These are phyloP conservation scores for Bruguiera parviflora DNA, from an alignment of 345 rosid species.

Conservation along the genomic window DNA sequence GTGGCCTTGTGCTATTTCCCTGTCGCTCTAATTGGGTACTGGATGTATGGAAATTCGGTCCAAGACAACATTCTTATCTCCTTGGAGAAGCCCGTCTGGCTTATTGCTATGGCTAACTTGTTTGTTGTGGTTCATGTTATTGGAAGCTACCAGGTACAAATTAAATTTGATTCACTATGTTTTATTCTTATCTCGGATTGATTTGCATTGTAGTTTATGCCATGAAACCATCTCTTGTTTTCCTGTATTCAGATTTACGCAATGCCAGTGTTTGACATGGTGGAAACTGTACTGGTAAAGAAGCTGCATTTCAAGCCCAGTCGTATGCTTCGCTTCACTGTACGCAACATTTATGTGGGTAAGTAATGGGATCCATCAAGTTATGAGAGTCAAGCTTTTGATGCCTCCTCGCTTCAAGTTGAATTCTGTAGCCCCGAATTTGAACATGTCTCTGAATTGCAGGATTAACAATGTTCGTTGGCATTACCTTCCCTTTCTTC, in stretches of 20 bases:
- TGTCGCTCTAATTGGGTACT: slow-evolving; percentile 31
- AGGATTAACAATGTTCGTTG: slow-evolving; percentile 31
- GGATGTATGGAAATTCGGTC: slow-evolving; percentile 25
- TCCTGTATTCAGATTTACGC: slow-evolving; percentile 21
- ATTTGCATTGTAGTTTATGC: background rate
- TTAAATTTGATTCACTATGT: background rate
- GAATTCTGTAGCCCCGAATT: background rate
- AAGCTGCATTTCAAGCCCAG: slow-evolving; percentile 24
- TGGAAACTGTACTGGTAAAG: slow-evolving; percentile 25
- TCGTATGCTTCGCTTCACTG: slow-evolving; percentile 17
- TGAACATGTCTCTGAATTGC: background rate
- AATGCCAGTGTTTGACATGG: slow-evolving; percentile 36
- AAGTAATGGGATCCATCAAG: background rate
- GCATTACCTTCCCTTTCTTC: slow-evolving; percentile 31
- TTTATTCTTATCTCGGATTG: background rate
- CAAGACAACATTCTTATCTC: slow-evolving; percentile 31
- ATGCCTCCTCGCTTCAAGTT: background rate
- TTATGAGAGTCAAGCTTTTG: background rate
- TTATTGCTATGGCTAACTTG: slow-evolving; percentile 31
- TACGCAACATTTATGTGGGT: slow-evolving; percentile 26
- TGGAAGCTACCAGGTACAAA: slow-evolving; percentile 30
- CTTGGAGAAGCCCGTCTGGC: slow-evolving; percentile 27
- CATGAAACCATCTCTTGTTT: background rate
- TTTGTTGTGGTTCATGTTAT: slow-evolving; percentile 35
- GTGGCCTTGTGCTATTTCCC: slow-evolving; percentile 37